Conservation (phyloP, 2,329 filamentous ascomycete species). For the Ceratocystis papillata region DNA sequence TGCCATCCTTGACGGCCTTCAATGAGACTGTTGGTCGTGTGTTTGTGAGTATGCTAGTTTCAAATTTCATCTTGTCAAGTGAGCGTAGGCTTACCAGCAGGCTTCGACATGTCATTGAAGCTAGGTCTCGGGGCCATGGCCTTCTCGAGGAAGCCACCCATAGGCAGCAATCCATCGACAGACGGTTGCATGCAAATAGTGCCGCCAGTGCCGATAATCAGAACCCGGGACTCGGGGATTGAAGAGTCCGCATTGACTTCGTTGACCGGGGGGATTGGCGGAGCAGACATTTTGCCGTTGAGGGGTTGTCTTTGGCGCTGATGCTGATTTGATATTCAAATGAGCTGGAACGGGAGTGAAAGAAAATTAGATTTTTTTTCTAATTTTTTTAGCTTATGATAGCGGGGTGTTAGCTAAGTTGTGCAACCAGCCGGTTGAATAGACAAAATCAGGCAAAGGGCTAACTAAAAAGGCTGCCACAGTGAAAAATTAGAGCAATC, state of each 20-base stretch:
- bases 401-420: background rate
- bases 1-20: conserved; percentile 42
- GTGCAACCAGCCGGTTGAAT: background rate
- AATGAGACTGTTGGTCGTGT: conserved; percentile 36
- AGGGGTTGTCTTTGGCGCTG: background rate
- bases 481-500: background rate
- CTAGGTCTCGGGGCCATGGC: conserved; percentile 72
- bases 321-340: background rate
- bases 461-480: background rate
- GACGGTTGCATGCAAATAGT: conserved; percentile 88
- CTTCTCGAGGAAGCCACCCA: conserved; percentile 66
- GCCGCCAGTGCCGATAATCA: conserved; percentile 83
- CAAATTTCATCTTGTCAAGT: background rate
- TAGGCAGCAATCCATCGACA: conserved; percentile 67
- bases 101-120: conserved; percentile 58
- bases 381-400: background rate
- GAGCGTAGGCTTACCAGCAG: conserved; percentile 28
- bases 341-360: background rate
- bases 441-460: conserved; percentile 8
- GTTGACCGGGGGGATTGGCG: conserved; percentile 21
- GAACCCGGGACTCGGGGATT: conserved; percentile 62
- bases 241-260: conserved; percentile 30
- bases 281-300: conserved; percentile 20
- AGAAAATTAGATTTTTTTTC: background rate
- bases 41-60: background rate